Evolutionary conservation across 257 asterid genomes (phyloP), one percentile per base, ranked within the genome.

Genomic region (Salvia rosmarinus): DNA sequence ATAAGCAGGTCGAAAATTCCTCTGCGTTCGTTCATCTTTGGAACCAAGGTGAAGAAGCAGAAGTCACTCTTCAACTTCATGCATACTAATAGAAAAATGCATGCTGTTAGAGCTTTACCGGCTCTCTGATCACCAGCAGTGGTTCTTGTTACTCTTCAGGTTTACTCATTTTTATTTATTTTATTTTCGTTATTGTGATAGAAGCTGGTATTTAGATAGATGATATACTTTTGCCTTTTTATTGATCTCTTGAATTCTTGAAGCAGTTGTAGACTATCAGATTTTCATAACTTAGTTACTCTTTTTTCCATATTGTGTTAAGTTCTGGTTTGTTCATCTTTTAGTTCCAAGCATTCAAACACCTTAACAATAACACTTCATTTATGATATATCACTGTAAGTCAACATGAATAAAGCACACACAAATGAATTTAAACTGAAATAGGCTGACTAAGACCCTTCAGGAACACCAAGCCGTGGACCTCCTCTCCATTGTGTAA

Each of bases 61-160:
- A 87, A 67, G 88, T 91, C 96, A 5, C 79, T 94, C 40, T 94
- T 94, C 80, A 85, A 96, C n/a, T 78, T 75, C 69, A 83, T 85
- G 83, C 88, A 88, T 30, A 79, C 80, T 16, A 78, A 77, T 50
- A 84, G 82, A 64, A 90, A 88, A 68, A 82, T 80, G 73, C 92
- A 90, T 68, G 78, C 75, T 60, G 78, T 84, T 23, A 85, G 88
- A 85, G 73, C 92, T 67, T 63, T 82, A 14, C 87, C 80, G 32
- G 23, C 73, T 74, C 61, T 68, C 77, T 70, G 67, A 49, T 37
- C 39, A 56, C 59, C 74, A 12, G 68, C 43, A 17, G 55, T 62
- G 51, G 71, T 42, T 77, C 79, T 70, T 49, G 50, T 23, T 62
- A 75, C 60, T 67, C 32, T 35, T 50, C 50, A 16, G 59, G 37